A percentile compares a stretch with the other conserved stretches of the same genome.
phyloP scores from a whole-genome alignment of 2,329 filamentous ascomycete species.

The Neospermospora avenae region DNA sequence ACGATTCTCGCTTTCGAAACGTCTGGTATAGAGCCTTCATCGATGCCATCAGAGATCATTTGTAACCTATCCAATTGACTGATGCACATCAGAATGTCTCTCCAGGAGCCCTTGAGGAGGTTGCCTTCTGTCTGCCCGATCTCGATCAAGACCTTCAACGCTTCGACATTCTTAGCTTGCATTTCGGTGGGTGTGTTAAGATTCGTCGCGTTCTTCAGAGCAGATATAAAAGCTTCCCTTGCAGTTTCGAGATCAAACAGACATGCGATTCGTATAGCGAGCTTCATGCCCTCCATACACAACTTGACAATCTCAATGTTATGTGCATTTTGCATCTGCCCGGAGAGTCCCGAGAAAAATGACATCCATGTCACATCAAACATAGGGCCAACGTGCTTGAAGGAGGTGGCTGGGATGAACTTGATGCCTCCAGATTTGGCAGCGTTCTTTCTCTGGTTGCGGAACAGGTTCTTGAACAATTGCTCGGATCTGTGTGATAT shows the following conservation, averaged over 20 bases:
- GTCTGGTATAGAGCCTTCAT: constrained; percentile 88
- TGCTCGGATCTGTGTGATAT: constrained; percentile 74
- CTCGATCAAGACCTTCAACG: constrained; percentile 85
- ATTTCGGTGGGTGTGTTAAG: constrained; percentile 95
- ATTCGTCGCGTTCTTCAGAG: constrained; percentile 89
- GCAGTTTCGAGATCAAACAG: constrained; percentile 92
- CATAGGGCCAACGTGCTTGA: constrained; percentile 95
- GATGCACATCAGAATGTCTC: constrained; percentile 90
- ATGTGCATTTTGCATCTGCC: constrained; percentile 87
- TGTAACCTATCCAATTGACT: constrained; percentile 95
- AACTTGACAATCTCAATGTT: constrained; percentile 89
- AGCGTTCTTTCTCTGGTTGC: constrained; percentile 80
- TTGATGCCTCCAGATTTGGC: constrained; percentile 60
- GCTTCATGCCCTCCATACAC: constrained; percentile 92
- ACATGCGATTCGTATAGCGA: constrained; percentile 90
- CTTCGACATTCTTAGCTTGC: constrained; percentile 93
- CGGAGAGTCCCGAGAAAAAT: constrained; percentile 90
- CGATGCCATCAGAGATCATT: constrained; percentile 89
- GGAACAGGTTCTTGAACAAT: constrained; percentile 88
- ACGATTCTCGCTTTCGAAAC: constrained; percentile 79
- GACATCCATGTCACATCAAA: constrained; percentile 99
- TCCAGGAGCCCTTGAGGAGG: constrained; percentile 84
- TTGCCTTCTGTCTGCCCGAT: constrained; percentile 93
- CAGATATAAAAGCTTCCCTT: constrained; percentile 89
- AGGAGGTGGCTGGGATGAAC: constrained; percentile 91